Evolutionary conservation across 208 protist species (phyloP).

Genomic region (Wallacemonas sp.): DNA sequence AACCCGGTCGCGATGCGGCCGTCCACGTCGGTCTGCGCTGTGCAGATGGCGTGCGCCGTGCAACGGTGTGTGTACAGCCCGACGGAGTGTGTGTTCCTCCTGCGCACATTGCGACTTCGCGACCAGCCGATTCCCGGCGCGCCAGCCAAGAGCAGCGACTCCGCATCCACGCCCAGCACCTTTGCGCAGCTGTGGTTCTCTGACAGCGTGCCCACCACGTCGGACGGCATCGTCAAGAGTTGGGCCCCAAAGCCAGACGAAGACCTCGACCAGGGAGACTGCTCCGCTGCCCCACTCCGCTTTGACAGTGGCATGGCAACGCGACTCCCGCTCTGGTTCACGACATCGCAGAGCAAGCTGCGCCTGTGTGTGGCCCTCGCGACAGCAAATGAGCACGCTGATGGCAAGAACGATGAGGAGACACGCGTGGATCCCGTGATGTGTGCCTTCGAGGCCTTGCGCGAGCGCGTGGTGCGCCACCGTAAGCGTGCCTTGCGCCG

Average conservation of each 20-base stretch:
- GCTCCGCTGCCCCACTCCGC: slow-evolving; percentile 18
- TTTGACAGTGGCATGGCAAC: neutral
- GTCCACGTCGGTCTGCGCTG: neutral
- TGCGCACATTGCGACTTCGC: slow-evolving; percentile 1
- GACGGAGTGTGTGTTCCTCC: slow-evolving; percentile 7
- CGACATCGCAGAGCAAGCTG: slow-evolving; percentile 22
- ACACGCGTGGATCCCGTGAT: neutral
- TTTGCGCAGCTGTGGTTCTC: slow-evolving; percentile 37
- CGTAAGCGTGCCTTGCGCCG: slow-evolving; percentile 24
- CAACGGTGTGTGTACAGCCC: slow-evolving; percentile 9
- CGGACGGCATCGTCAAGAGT: slow-evolving; percentile 8
- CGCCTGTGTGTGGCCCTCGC: slow-evolving; percentile 34
- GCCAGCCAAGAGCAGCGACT: neutral
- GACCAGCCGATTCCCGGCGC: slow-evolving; percentile 2
- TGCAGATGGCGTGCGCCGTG: neutral
- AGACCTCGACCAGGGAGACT: slow-evolving; percentile 14
- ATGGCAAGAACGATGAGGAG: neutral
- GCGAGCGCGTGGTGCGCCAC: slow-evolving; percentile 2
- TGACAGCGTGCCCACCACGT: slow-evolving; percentile 19
- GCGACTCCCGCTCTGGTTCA: slow-evolving; percentile 12
- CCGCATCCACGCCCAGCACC: slow-evolving; percentile 6
- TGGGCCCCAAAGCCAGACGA: slow-evolving; percentile 16
- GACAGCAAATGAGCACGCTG: too few relatives aligned
- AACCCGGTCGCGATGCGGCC: neutral
- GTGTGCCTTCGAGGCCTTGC: slow-evolving; percentile 6